Percentiles rank a stretch among this genome's conserved stretches.
phyloP scores from a whole-genome alignment of 805 yeast species.

The Saccharomycopsis sp. region DNA sequence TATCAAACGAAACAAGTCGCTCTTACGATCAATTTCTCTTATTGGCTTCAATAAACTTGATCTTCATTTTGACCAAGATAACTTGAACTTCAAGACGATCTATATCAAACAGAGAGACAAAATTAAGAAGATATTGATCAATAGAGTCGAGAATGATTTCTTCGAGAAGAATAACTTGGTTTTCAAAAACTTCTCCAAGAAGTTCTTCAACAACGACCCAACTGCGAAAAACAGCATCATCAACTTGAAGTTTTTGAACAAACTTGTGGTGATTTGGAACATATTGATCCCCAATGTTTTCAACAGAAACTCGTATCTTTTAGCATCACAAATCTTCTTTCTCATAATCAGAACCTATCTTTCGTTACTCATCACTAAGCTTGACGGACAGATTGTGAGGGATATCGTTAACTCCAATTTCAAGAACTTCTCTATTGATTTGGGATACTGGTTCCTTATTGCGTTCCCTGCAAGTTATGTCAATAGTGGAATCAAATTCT shows the following conservation, averaged over 20 bases:
- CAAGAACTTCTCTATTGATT: slow-evolving; percentile 64
- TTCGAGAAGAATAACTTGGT: slow-evolving; percentile 15
- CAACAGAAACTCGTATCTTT: slow-evolving; percentile 58
- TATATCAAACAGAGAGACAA: slow-evolving; percentile 16
- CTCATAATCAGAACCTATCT: slow-evolving; percentile 81
- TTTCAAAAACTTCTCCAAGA: slow-evolving; percentile 18
- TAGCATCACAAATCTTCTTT: slow-evolving; percentile 66
- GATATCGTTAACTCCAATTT: slow-evolving; percentile 81
- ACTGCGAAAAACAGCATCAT: slow-evolving; percentile 18
- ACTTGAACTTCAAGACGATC: slow-evolving; percentile 17
- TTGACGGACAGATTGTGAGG: slow-evolving; percentile 89
- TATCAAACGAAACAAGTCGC: slow-evolving; percentile 15
- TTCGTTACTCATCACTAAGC: slow-evolving; percentile 74
- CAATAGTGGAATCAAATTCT: slow-evolving; percentile 78
- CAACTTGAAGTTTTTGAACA: slow-evolving; percentile 64
- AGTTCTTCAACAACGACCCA: not conserved
- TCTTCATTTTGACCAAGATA: not conserved
- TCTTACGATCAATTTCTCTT: slow-evolving; percentile 17
- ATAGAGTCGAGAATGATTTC: slow-evolving; percentile 17
- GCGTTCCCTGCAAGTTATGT: slow-evolving; percentile 93
- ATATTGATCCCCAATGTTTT: slow-evolving; percentile 72
- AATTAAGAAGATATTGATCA: slow-evolving; percentile 19
- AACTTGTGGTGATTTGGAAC: slow-evolving; percentile 69
- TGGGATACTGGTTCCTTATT: slow-evolving; percentile 79
- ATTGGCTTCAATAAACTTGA: slow-evolving; percentile 17